Percentiles rank a stretch among this genome's conserved stretches.
Evolutionary conservation across 2,329 filamentous ascomycete genomes (phyloP).

Genomic region (Calonectria fujianensis): DNA sequence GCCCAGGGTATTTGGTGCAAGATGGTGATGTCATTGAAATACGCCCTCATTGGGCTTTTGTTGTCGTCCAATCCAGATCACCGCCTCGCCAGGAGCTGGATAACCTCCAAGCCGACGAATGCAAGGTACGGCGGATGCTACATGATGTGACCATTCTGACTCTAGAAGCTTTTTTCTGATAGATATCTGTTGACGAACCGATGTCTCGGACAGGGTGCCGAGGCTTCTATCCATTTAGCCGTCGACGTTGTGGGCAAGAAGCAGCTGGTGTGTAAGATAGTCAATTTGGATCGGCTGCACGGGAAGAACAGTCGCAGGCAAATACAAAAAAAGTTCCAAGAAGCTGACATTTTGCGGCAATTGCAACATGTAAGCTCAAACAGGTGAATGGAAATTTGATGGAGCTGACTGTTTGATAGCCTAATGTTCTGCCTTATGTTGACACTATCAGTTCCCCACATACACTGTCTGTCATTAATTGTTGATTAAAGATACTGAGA

Average conservation of each 20-base stretch:
- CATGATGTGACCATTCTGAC: not conserved
- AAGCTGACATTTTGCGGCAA: conserved; percentile 72
- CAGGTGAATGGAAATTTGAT: not conserved
- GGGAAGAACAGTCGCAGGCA: conserved; percentile 54
- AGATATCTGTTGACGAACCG: conserved; percentile 59
- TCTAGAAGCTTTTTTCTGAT: conserved; percentile 57
- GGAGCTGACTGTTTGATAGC: conserved; percentile 60
- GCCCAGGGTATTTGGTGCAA: conserved; percentile 68
- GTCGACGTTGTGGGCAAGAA: conserved; percentile 69
- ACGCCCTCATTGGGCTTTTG: conserved; percentile 62
- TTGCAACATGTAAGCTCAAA: conserved; percentile 70
- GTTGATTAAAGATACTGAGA: not conserved
- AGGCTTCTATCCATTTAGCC: conserved; percentile 62
- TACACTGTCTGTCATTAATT: conserved; percentile 63
- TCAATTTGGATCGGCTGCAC: conserved; percentile 67
- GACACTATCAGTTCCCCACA: conserved; percentile 70
- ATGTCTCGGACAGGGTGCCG: conserved; percentile 62
- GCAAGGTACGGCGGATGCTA: conserved; percentile 51
- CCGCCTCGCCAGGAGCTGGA: conserved; percentile 54
- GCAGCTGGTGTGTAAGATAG: conserved; percentile 82
- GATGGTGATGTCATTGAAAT: conserved; percentile 70
- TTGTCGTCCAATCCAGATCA: conserved; percentile 56
- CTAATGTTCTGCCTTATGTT: conserved; percentile 72
- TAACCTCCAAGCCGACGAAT: conserved; percentile 58
- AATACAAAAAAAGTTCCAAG: conserved; percentile 65